Base-by-base conservation (phyloP, 495 filamentous ascomycete genomes). In the Pyrenula aspistea region DNA sequence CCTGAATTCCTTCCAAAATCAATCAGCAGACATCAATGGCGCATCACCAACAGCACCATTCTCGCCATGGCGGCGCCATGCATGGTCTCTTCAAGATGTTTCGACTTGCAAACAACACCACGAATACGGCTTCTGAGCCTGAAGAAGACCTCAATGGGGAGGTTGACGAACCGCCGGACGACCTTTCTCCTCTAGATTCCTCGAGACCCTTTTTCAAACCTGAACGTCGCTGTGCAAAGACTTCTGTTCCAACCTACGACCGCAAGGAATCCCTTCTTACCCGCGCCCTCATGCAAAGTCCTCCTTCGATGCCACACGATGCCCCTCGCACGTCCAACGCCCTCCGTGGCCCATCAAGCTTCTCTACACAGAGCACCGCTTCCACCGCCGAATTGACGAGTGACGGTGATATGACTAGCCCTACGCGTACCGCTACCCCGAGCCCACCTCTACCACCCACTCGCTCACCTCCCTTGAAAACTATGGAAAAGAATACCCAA, bases 341-440 rank as follows among this genome's bases (percentile, higher is more conserved):
- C 57, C 60, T 62, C 55, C 73, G 78, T 72, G 79, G 76, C 53
- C 80, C 83, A 54, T 91, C 91, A 55, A 84, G 85, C 51, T 84
- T 83, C 63, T 89, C 86, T 71, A 91, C 84, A 62, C 71, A 79
- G 59, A 94, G 88, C 71, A 75, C 82, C 55, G 73, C 87, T 52
- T 95, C 91, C 12, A 91, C 88, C 1, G 84, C 83, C 22, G 91
- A 95, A 59, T 74, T 95, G 55, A 96, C 89, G 24, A 95, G 90
- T 69, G 93, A 95, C 64, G 93, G 86, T 47, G 92, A 88, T 51
- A 70, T 89, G 48, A 95, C 91, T n/a, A 94, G 90, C 61, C 90
- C 93, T 49, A 83, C 89, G n/a, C 75, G 90, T 22, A 87, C 89
- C 53, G 88, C 80, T 65, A 89, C 90, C 12, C 89, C 92, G 4